phyloP scores from a whole-genome alignment of 2,329 filamentous ascomycete genomes.

The Penicillium sp. region DNA sequence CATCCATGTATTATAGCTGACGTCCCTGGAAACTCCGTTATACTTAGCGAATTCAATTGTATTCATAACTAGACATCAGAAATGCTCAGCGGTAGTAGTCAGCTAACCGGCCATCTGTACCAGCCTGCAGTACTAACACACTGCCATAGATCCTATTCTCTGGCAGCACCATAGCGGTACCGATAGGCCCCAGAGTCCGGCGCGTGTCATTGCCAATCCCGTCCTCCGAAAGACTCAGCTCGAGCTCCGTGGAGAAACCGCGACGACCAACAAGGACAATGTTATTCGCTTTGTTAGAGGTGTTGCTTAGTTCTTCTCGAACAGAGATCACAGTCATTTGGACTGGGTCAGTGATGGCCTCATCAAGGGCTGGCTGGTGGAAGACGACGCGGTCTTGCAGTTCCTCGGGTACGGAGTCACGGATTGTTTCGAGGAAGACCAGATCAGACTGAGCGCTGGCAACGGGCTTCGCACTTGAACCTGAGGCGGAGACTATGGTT shows the following conservation, averaged over 20 bases:
- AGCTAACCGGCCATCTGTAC: constrained; percentile 15
- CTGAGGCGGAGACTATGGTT: constrained; percentile 5
- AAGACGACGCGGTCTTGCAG: constrained; percentile 59
- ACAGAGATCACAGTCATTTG: constrained; percentile 52
- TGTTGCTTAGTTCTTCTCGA: constrained; percentile 57
- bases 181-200: constrained; percentile 34
- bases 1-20: not conserved
- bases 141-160: constrained; percentile 60
- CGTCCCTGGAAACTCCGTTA: not conserved
- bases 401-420: constrained; percentile 52
- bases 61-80: not conserved
- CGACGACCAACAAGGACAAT: constrained; percentile 64
- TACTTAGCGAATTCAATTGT: not conserved
- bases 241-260: constrained; percentile 15
- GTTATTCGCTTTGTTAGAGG: constrained; percentile 64
- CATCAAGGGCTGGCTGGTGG: constrained; percentile 27
- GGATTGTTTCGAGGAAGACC: constrained; percentile 56
- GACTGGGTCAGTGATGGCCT: constrained; percentile 44
- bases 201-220: constrained; percentile 33
- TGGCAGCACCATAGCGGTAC: constrained; percentile 50
- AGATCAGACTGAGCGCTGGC: constrained; percentile 42
- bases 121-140: constrained; percentile 66
- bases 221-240: constrained; percentile 32
- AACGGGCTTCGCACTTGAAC: not conserved
- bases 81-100: constrained; percentile 8